Percentiles rank a stretch among this genome's conserved stretches.
Evolutionary conservation across 116 monocot species (phyloP).

Genomic region (Iris pallida): DNA sequence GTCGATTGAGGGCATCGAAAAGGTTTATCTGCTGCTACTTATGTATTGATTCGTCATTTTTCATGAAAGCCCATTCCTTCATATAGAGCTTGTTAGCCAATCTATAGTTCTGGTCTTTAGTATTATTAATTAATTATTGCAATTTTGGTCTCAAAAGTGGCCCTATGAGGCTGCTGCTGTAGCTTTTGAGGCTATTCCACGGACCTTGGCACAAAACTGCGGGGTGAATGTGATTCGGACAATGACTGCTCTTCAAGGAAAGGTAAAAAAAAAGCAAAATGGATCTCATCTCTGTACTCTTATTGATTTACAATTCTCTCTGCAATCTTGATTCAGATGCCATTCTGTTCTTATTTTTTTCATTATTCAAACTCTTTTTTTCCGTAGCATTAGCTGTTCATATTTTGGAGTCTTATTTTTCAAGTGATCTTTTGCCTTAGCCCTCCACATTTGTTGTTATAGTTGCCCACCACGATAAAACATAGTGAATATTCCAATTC

Average conservation of each 20-base stretch:
- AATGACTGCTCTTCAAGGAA: slow-evolving; percentile 96
- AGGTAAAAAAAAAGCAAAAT: slow-evolving; percentile 31
- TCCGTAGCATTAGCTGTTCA: no score
- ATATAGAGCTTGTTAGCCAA: background rate
- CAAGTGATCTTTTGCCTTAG: no score
- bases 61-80: background rate
- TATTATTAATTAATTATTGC: background rate
- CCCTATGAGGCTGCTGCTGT: slow-evolving; percentile 97
- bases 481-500: no score
- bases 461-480: no score
- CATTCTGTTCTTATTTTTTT: no score
- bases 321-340: no score
- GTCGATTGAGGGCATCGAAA: slow-evolving; percentile 87
- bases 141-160: slow-evolving; percentile 43
- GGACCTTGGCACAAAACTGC: slow-evolving; percentile 89
- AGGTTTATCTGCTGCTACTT: slow-evolving; percentile 27
- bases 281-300: no score
- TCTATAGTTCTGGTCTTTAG: background rate
- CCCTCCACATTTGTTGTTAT: no score
- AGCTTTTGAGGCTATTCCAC: slow-evolving; percentile 89
- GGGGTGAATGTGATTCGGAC: slow-evolving; percentile 88
- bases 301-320: no score
- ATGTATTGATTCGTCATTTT: background rate
- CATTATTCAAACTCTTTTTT: no score
- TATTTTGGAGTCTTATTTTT: no score